Percentiles rank a stretch among this genome's conserved stretches.
phyloP scores from a whole-genome alignment of 345 rosid species.

The Eucalyptus curtisii region DNA sequence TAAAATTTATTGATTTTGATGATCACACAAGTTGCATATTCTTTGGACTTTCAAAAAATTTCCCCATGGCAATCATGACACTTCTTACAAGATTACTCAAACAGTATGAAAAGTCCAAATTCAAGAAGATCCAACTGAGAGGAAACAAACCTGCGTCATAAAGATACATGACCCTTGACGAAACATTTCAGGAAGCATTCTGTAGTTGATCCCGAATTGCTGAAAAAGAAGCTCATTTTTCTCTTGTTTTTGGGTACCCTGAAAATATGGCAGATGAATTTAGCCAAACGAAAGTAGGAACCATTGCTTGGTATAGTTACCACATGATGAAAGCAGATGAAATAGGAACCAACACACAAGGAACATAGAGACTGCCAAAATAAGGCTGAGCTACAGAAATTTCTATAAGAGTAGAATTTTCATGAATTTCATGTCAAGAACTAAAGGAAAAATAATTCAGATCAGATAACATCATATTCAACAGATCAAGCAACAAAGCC shows the following conservation, averaged over 20 bases:
- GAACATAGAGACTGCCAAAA: background rate
- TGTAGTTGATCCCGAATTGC: slow-evolving; percentile 72
- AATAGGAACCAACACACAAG: background rate
- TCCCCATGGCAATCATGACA: background rate
- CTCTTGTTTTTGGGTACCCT: slow-evolving; percentile 73
- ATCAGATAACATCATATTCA: background rate
- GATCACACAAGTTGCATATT: background rate
- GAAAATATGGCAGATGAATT: slow-evolving; percentile 7
- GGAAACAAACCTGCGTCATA: slow-evolving; percentile 48
- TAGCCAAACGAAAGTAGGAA: background rate
- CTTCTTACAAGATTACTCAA: background rate
- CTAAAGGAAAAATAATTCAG: background rate
- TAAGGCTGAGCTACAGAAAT: background rate
- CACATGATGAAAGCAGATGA: background rate
- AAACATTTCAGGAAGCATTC: slow-evolving; percentile 46
- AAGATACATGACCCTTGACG: slow-evolving; percentile 84
- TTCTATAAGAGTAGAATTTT: background rate
- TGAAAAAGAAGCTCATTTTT: slow-evolving; percentile 79
- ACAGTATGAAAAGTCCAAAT: background rate
- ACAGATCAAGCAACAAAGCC: background rate
- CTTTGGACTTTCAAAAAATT: background rate
- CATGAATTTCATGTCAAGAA: background rate
- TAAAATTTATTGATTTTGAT: background rate
- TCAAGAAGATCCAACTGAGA: background rate
- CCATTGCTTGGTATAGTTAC: background rate